Base-by-base conservation (phyloP, 495 filamentous ascomycete species). In the Podospora comata region DNA sequence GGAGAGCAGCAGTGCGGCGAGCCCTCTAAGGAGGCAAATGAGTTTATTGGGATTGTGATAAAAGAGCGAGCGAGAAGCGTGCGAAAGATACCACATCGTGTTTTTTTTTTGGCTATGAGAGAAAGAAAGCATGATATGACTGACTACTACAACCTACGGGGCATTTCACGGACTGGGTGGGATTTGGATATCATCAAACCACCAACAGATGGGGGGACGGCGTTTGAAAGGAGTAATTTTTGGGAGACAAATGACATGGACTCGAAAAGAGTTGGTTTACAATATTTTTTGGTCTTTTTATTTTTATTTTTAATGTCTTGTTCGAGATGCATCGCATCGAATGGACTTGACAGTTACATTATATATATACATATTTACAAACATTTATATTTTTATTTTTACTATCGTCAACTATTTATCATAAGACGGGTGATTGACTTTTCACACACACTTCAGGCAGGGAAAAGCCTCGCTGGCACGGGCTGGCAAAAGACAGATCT, bases 1-100 rank as follows among this genome's bases (percentile, higher is more conserved):
- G 74, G 84, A 86, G 61, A 81, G 77, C 69, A 87, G 85, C 77
- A 83, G 77, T 18, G 78, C 83, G n/a, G 85, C 86, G 3, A 91
- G 88, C 68, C 89, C 89, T 44, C 81, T 90, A 74, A 83, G 87
- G 73, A 82, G 87, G 72, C 87, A 90, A 70, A 89, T 90, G 86
- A 90, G 87, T 75, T 75, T 90, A 72, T 71, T 85, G 65, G 81
- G 82, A 48, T 75, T 85, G 76, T 86, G 62, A 60, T 59, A 9
- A 55, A 44, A 20, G 5, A 23, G 63, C 57, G 13, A 26, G 54
- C 67, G 57, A 26, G 60, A 64, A 64, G 20, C 56, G 56, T 20
- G 56, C 56, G 23, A 58, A 58, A 58, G 19, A 58, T 27, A 58
- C 56, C n/a, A 58, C 19, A 58, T 58, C 19, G 19, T 58, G n/a